Conservation (phyloP, 2,329 filamentous ascomycete genomes). For the Cladobotryum mycophilum region DNA sequence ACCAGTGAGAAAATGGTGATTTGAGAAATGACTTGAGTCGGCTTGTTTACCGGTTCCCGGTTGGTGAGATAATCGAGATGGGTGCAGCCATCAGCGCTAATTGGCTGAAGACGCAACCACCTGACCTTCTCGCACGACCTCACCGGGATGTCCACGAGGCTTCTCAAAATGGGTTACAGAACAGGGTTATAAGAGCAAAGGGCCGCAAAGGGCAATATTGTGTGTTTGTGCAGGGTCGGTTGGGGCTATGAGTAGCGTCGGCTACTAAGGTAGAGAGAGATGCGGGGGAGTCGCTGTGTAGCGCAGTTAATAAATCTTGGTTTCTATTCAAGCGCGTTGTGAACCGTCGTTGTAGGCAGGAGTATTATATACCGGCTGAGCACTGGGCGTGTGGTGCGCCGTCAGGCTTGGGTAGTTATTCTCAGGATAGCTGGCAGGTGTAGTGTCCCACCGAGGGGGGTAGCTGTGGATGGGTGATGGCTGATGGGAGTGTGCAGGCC, state of each 20-base stretch:
- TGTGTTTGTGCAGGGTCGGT: background rate
- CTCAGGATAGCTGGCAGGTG: conserved; percentile 33
- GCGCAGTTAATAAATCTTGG: background rate
- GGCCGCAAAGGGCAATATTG: background rate
- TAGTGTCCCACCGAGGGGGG: conserved; percentile 37
- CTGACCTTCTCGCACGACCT: conserved; percentile 11
- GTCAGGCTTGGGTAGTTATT: conserved; percentile 33
- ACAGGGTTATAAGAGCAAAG: background rate
- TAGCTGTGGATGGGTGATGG: conserved; percentile 31
- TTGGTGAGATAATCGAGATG: background rate
- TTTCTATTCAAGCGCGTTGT: conserved; percentile 32
- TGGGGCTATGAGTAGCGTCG: background rate
- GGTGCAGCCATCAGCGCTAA: conserved; percentile 1
- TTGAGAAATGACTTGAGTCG: no score
- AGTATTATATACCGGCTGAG: conserved; percentile 35
- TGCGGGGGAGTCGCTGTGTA: background rate
- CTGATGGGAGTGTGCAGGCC: conserved; percentile 35
- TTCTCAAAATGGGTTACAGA: no score
- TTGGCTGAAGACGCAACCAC: conserved; percentile 5
- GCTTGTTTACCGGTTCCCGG: background rate
- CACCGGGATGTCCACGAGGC: conserved; percentile 6
- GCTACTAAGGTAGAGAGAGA: background rate
- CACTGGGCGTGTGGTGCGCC: conserved; percentile 27
- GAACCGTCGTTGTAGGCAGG: conserved; percentile 34
- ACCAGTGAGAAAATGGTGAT: no score